Percentiles rank a stretch among this genome's conserved stretches.
Evolutionary conservation across 495 filamentous ascomycete genomes (phyloP).

Genomic region (Penicillium macrosclerotiorum): DNA sequence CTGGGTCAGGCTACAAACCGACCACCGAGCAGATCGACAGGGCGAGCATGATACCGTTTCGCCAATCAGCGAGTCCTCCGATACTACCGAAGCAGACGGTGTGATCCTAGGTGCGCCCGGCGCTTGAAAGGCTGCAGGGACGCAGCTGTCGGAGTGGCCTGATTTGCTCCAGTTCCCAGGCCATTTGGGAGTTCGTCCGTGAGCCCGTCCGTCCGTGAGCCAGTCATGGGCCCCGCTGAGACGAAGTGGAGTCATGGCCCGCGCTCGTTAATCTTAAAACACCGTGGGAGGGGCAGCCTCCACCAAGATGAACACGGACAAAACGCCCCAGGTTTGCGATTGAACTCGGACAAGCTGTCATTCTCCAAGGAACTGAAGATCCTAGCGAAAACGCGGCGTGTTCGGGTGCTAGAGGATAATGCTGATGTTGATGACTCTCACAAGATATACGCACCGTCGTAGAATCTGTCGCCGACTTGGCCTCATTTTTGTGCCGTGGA

Average conservation of each 20-base stretch:
- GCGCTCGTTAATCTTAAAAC: not conserved
- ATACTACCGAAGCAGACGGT: slow-evolving; percentile 8
- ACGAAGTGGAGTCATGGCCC: slow-evolving; percentile 1
- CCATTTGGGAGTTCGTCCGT: not conserved
- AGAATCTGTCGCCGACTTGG: no score
- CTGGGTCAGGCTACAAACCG: slow-evolving; percentile 20
- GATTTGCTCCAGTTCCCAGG: not conserved
- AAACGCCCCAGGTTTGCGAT: no score
- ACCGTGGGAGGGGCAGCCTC: not conserved
- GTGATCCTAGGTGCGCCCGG: slow-evolving; percentile 19
- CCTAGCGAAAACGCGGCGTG: no score
- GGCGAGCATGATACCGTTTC: slow-evolving; percentile 10
- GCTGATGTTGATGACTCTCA: not conserved
- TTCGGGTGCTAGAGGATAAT: no score
- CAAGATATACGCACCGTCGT: no score
- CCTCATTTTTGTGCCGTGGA: not conserved
- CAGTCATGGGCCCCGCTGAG: not conserved
- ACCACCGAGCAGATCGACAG: slow-evolving; percentile 16
- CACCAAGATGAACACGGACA: not conserved
- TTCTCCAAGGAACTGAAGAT: no score
- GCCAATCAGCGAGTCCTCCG: slow-evolving; percentile 12
- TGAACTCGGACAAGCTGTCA: no score
- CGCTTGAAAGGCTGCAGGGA: slow-evolving; percentile 16
- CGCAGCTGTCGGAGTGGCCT: slow-evolving; percentile 1
- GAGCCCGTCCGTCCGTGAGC: not conserved